phyloP scores from a whole-genome alignment of 1,284 basidiomycete genomes.

The Coniferiporia weirii region DNA sequence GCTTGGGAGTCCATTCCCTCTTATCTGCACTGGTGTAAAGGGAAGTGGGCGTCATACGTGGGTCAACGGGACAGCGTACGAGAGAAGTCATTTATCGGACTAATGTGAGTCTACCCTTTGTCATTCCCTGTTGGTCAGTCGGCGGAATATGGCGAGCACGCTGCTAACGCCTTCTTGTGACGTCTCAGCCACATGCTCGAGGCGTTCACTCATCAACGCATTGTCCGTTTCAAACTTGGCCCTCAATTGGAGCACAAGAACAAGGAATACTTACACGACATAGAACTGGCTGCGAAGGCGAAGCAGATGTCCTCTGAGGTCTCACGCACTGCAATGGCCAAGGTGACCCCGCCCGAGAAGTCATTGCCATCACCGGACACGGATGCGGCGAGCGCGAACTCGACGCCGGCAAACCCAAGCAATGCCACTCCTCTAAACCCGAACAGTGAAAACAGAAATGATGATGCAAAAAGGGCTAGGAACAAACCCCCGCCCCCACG shows the following conservation, averaged over 20 bases:
- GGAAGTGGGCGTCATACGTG: constrained; percentile 62
- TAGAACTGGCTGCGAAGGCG: constrained; percentile 30
- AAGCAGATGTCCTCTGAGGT: constrained; percentile 28
- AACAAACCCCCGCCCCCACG: constrained; percentile 1
- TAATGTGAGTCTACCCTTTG: constrained; percentile 53
- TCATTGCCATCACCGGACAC: constrained; percentile 70
- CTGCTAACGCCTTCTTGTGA: constrained; percentile 22
- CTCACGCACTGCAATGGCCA: constrained; percentile 33
- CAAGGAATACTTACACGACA: constrained; percentile 32
- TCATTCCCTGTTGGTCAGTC: constrained; percentile 21
- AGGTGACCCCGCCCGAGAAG: constrained; percentile 45
- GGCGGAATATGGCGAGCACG: constrained; percentile 10
- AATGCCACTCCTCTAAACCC: constrained; percentile 24
- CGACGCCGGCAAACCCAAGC: constrained; percentile 58
- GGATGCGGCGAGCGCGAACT: constrained; percentile 61
- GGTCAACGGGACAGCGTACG: constrained; percentile 42
- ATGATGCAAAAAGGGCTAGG: constrained; percentile 2
- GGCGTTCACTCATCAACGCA: constrained; percentile 60
- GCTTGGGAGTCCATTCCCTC: constrained; percentile 60
- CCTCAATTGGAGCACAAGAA: constrained; percentile 33
- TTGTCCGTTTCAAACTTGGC: constrained; percentile 38
- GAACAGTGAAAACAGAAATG: neutral
- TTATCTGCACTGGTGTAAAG: constrained; percentile 61
- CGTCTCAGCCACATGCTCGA: constrained; percentile 64
- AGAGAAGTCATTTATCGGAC: constrained; percentile 67